These are phyloP conservation scores for Didymellaceae sp. DNA, from an alignment of 2,329 filamentous ascomycete genomes.

Conservation along the genomic window DNA sequence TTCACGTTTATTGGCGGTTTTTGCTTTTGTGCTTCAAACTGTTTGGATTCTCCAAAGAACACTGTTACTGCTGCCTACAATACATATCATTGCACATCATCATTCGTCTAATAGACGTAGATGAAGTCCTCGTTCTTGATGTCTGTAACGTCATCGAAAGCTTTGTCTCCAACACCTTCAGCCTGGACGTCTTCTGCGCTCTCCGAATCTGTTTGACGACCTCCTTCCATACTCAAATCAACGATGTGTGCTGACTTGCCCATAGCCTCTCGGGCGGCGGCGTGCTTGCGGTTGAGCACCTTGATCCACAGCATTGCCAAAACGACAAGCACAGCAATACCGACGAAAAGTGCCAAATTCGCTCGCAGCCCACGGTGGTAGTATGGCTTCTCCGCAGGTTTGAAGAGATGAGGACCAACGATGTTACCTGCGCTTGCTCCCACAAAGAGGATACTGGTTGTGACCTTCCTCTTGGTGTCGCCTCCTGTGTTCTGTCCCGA, in stretches of 20 bases:
- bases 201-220: conserved; percentile 50
- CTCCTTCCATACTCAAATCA: conserved; percentile 65
- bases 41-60: too few relatives aligned
- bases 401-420: conserved; percentile 69
- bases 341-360: conserved; percentile 67
- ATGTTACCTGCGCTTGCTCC: conserved; percentile 72
- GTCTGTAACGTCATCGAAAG: conserved; percentile 66
- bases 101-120: conserved; percentile 63
- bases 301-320: conserved; percentile 57
- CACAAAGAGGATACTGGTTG: conserved; percentile 69
- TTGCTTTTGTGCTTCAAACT: too few relatives aligned
- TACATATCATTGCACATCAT: too few relatives aligned
- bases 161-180: conserved; percentile 52
- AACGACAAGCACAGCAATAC: conserved; percentile 61
- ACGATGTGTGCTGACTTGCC: conserved; percentile 66
- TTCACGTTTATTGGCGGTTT: too few relatives aligned
- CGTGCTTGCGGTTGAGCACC: conserved; percentile 63
- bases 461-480: conserved; percentile 73
- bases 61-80: too few relatives aligned
- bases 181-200: conserved; percentile 30
- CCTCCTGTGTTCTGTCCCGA: conserved; percentile 69
- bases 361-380: conserved; percentile 65
- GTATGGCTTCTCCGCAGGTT: conserved; percentile 63
- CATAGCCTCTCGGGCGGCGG: conserved; percentile 59
- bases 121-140: conserved; percentile 69